Conservation (phyloP, 2,329 filamentous ascomycete genomes). For the Diaporthe australafricana region DNA sequence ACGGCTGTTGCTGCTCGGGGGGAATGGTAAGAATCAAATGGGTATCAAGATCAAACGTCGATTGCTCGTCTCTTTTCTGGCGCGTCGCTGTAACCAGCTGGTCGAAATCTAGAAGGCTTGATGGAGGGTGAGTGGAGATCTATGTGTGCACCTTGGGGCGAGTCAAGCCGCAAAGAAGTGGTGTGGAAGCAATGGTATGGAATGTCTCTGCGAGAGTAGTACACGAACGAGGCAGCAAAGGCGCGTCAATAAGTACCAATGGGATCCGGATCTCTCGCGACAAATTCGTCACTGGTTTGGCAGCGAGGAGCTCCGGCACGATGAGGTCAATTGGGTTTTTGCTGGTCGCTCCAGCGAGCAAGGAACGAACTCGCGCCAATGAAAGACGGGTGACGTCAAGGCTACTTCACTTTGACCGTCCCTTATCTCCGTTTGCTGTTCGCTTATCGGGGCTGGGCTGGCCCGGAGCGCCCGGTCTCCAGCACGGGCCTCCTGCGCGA, state of each 20-base stretch:
- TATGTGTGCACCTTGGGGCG: background rate
- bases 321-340: slow-evolving; percentile 19
- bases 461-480: background rate
- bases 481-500: background rate
- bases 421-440: background rate
- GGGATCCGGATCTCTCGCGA: slow-evolving; percentile 2
- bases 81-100: background rate
- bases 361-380: slow-evolving; percentile 16
- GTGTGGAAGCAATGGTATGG: background rate
- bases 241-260: slow-evolving; percentile 13
- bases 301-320: background rate
- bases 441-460: background rate
- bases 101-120: background rate
- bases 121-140: slow-evolving; percentile 1
- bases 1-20: no score
- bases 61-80: background rate
- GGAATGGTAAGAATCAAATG: background rate
- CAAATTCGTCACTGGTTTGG: slow-evolving; percentile 22
- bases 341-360: slow-evolving; percentile 7
- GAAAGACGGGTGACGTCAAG: slow-evolving; percentile 22
- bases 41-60: background rate
- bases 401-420: background rate
- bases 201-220: no score
- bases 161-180: background rate
- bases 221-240: background rate